phyloP scores from a whole-genome alignment of 1,284 basidiomycete genomes.

The Pseudozyma thailandica region DNA sequence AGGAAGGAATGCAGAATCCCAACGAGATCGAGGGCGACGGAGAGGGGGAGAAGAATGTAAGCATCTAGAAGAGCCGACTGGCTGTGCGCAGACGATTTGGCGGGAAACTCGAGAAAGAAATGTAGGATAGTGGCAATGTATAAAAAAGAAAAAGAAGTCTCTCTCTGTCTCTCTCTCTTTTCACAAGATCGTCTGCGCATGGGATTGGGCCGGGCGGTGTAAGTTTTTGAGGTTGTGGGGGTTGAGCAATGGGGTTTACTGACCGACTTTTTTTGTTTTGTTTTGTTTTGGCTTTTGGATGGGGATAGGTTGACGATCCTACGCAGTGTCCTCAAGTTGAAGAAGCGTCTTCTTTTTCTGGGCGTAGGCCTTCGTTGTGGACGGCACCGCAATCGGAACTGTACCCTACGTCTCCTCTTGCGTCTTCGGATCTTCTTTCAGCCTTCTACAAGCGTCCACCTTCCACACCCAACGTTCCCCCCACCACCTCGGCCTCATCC shows the following conservation, averaged over 20 bases:
- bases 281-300: not conserved
- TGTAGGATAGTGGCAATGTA: constrained; percentile 3
- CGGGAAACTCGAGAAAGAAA: too few relatives aligned
- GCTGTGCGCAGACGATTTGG: constrained; percentile 13
- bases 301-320: constrained; percentile 15
- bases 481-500: not conserved
- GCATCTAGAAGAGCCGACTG: constrained; percentile 7
- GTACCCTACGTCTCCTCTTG: constrained; percentile 27
- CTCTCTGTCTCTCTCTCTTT: too few relatives aligned
- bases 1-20: constrained; percentile 37
- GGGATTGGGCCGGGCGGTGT: too few relatives aligned
- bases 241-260: not conserved
- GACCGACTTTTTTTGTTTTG: not conserved
- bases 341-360: not conserved
- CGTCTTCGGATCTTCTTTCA: constrained; percentile 11
- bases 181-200: not conserved
- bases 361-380: constrained; percentile 12
- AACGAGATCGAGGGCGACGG: not conserved
- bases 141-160: too few relatives aligned
- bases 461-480: not conserved
- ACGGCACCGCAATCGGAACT: constrained; percentile 31
- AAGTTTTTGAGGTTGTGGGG: not conserved
- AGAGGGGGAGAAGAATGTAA: constrained; percentile 20
- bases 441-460: constrained; percentile 38
- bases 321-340: constrained; percentile 12